Evolutionary conservation across 2,329 filamentous ascomycete species (phyloP).

Genomic region (Aureobasidium zeae): DNA sequence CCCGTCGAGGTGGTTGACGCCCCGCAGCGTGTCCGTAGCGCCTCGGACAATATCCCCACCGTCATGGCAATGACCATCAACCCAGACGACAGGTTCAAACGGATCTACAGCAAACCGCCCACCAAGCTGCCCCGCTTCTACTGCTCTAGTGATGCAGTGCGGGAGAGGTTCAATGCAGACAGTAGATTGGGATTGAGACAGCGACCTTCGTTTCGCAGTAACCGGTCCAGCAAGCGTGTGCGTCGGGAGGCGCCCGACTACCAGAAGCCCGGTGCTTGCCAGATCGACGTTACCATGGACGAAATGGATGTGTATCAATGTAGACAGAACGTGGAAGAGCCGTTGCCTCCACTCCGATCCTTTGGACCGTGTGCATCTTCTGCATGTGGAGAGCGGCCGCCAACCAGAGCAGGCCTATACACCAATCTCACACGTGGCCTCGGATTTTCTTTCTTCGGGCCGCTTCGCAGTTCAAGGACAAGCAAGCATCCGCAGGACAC

Average conservation of each 20-base stretch:
- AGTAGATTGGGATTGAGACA: neutral
- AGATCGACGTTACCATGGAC: constrained; percentile 1
- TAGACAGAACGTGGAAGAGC: neutral
- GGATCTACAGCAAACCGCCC: constrained; percentile 15
- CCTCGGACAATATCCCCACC: constrained; percentile 23
- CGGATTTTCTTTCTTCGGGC: constrained; percentile 10
- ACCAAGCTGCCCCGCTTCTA: constrained; percentile 16
- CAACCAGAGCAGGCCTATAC: neutral
- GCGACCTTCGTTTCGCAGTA: neutral
- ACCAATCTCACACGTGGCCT: constrained; percentile 4
- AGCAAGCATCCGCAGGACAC: neutral
- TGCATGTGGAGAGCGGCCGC: neutral
- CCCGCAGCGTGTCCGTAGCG: constrained; percentile 24
- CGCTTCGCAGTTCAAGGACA: neutral
- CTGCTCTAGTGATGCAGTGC: constrained; percentile 17
- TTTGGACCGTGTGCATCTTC: constrained; percentile 3
- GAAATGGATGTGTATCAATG: neutral
- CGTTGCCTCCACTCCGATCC: constrained; percentile 1
- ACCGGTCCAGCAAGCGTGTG: constrained; percentile 4
- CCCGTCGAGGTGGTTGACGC: constrained; percentile 50
- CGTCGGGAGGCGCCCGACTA: constrained; percentile 2
- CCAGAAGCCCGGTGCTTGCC: constrained; percentile 3
- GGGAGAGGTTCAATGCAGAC: constrained; percentile 6
- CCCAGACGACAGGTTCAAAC: constrained; percentile 18
- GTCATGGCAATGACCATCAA: constrained; percentile 18